Evolutionary conservation across 2,329 filamentous ascomycete species (phyloP).

Genomic region (Microdochium nivale): DNA sequence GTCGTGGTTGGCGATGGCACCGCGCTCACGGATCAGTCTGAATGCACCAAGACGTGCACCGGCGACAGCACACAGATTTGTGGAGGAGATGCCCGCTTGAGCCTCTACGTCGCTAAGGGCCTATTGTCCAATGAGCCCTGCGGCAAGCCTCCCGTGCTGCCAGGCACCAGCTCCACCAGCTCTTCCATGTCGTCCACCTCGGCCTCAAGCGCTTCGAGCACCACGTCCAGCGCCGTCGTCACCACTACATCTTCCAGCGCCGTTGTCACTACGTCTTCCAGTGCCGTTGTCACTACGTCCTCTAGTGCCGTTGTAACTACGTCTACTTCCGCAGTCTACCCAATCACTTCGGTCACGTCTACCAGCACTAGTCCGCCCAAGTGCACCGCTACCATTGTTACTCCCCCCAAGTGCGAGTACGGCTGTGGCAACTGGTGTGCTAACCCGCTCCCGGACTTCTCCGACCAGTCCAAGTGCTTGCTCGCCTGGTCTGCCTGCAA

Average conservation of each 20-base stretch:
- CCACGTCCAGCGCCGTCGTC: not conserved
- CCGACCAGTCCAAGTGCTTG: slow-evolving; percentile 30
- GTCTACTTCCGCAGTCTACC: slow-evolving; percentile 4
- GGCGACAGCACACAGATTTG: slow-evolving; percentile 13
- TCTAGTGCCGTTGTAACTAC: slow-evolving; percentile 1
- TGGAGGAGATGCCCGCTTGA: slow-evolving; percentile 10
- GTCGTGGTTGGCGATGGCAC: not conserved
- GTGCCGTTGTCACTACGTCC: slow-evolving; percentile 1
- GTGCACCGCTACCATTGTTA: slow-evolving; percentile 37
- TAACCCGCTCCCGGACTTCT: slow-evolving; percentile 38
- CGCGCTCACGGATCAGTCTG: not conserved
- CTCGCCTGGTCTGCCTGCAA: slow-evolving; percentile 33
- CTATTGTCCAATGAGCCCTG: not conserved
- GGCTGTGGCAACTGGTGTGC: slow-evolving; percentile 46
- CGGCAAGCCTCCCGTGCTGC: not conserved
- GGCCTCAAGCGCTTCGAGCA: not conserved
- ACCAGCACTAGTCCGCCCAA: slow-evolving; percentile 26
- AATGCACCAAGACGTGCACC: slow-evolving; percentile 12
- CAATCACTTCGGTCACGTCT: slow-evolving; percentile 11
- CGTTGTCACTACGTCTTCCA: not conserved
- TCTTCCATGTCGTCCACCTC: not conserved
- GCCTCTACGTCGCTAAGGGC: slow-evolving; percentile 9
- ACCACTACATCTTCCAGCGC: not conserved
- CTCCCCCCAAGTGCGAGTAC: slow-evolving; percentile 43
- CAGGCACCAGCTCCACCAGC: not conserved